phyloP scores from a whole-genome alignment of 2,329 filamentous ascomycete genomes.

The Diaporthe citriasiana region DNA sequence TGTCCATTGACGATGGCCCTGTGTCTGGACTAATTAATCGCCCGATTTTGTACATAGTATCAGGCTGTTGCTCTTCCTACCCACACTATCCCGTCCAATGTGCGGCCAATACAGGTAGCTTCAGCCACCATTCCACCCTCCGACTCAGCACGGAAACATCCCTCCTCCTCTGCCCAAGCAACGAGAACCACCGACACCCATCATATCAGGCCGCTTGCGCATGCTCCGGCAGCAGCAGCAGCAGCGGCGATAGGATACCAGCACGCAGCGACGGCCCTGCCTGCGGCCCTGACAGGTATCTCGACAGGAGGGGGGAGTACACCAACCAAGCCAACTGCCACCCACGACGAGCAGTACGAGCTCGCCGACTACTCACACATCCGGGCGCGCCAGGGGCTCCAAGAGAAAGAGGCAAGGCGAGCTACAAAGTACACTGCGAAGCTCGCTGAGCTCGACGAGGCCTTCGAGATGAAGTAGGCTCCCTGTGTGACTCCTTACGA shows the following conservation, averaged over 20 bases:
- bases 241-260: constrained; percentile 28
- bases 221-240: constrained; percentile 14
- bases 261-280: constrained; percentile 31
- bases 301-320: constrained; percentile 40
- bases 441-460: constrained; percentile 76
- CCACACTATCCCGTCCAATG: constrained; percentile 9
- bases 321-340: constrained; percentile 14
- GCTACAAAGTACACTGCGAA: constrained; percentile 70
- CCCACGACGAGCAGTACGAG: constrained; percentile 53
- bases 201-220: constrained; percentile 14
- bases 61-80: constrained; percentile 1
- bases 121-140: constrained; percentile 40
- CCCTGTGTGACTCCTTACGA: background rate
- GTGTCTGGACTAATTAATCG: constrained; percentile 16
- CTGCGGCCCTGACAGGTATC: constrained; percentile 35
- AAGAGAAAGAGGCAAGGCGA: constrained; percentile 52
- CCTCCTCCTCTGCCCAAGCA: constrained; percentile 42
- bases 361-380: constrained; percentile 57
- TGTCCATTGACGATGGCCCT: constrained; percentile 26
- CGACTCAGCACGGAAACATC: constrained; percentile 11
- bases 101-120: constrained; percentile 40
- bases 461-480: constrained; percentile 76
- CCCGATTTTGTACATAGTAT: constrained; percentile 21
- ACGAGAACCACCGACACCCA: constrained; percentile 26
- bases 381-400: constrained; percentile 48